Percentiles rank a stretch among this genome's conserved stretches.
Conservation (phyloP, 805 yeast genomes). For the Hanseniaspora valbyensis region DNA sequence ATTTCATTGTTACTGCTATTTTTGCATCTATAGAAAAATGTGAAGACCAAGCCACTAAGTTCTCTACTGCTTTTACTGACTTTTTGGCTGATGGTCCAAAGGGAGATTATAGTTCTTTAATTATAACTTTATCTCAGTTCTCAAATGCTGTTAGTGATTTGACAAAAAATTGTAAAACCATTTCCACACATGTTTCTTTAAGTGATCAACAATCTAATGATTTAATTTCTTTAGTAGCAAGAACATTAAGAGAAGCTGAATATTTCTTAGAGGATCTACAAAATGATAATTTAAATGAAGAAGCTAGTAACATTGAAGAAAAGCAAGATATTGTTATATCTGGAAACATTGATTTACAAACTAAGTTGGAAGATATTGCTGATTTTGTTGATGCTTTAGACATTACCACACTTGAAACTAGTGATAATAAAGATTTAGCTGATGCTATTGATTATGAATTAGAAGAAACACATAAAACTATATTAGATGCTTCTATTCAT, state of each 20-base stretch:
- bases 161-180: conserved; percentile 36
- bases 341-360: conserved; percentile 65
- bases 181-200: conserved; percentile 4
- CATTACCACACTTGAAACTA: conserved; percentile 22
- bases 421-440: conserved; percentile 46
- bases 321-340: conserved; percentile 67
- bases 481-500: conserved; percentile 52
- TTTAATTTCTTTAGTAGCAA: conserved; percentile 27
- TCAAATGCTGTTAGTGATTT: conserved; percentile 53
- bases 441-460: conserved; percentile 65
- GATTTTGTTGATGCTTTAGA: conserved; percentile 46
- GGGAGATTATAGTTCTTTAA: conserved; percentile 50
- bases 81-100: conserved; percentile 66
- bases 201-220: conserved; percentile 5
- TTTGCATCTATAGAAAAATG: conserved; percentile 60
- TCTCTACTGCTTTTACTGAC: conserved; percentile 64
- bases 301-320: conserved; percentile 43
- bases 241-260: conserved; percentile 50
- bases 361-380: conserved; percentile 49
- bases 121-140: conserved; percentile 52
- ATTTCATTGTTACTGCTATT: conserved; percentile 51
- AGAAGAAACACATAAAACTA: conserved; percentile 59
- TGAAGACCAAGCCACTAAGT: conserved; percentile 62
- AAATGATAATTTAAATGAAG: conserved; percentile 41
- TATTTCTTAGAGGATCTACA: conserved; percentile 38